A percentile compares a stretch with the other conserved stretches of the same genome.
Evolutionary conservation across 225 moss, liverwort and hornwort genomes (phyloP).

Genomic region (Sphagnum tenellum): DNA sequence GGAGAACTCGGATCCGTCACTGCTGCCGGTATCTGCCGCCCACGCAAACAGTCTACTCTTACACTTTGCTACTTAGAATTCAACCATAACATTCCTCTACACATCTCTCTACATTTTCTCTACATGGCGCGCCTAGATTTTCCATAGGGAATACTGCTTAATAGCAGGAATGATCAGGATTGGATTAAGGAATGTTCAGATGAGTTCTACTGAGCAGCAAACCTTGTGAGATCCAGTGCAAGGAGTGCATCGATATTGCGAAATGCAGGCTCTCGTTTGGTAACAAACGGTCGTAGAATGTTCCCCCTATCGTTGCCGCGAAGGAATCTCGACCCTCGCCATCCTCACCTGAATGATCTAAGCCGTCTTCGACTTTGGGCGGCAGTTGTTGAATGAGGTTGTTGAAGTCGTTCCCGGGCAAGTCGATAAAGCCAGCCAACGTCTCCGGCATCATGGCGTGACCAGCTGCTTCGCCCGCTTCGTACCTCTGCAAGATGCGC

Average conservation of each 20-base stretch:
- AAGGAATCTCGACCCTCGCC: not conserved
- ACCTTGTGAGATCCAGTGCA: conserved; percentile 5
- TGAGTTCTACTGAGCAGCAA: not conserved
- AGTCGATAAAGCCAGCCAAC: conserved; percentile 1
- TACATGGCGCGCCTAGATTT: not conserved
- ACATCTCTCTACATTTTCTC: not conserved
- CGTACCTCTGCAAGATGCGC: not conserved
- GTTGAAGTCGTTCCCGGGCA: conserved; percentile 8
- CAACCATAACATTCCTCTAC: not conserved
- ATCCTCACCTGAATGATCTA: not conserved
- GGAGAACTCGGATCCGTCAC: conserved; percentile 8
- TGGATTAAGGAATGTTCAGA: not conserved
- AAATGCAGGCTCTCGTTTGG: conserved; percentile 4
- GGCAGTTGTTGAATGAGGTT: conserved; percentile 4
- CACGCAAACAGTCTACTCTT: no score
- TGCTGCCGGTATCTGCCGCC: conserved; percentile 8
- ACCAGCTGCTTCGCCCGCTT: no score
- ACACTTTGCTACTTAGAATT: not conserved
- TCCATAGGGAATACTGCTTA: no score
- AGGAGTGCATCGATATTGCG: not conserved
- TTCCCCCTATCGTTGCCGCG: not conserved
- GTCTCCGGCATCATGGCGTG: not conserved
- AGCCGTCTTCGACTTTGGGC: not conserved
- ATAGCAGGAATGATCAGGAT: no score
- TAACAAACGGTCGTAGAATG: conserved; percentile 5